Evolutionary conservation across 2,329 filamentous ascomycete species (phyloP), one percentile per base, ranked within the genome.

Genomic region (Thyridium curvatum): DNA sequence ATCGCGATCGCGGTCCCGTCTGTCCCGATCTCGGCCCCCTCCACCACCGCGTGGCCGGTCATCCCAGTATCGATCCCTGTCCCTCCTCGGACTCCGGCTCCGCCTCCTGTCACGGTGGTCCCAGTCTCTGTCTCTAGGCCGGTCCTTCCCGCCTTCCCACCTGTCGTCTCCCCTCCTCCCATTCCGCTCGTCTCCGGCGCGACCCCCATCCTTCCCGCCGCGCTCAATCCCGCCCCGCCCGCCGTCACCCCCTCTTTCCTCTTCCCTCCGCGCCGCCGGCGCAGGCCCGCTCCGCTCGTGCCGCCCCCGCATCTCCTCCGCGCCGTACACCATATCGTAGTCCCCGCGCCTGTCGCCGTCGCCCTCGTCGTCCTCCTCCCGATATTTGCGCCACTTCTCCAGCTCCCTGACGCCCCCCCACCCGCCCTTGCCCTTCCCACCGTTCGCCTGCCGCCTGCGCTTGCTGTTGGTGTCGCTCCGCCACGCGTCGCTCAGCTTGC

Each of bases 371-470:
- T 72, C 68, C 29, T 82, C 74, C n/a, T 79, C 77, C 44, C 87
- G 77, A 57, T 97, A 98, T 52, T 97, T 93, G 41, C 85, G 79
- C 64, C 86, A 85, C 71, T 89, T 93, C 65, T 97, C 90, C 42
- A 98, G 68, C 46, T 84, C 83, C 41, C 82, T 79, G 26, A 97
- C 86, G 41, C 93, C 93, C 48, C 93, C 93, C 68, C 94, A 98
- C 7, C 93, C 93, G 38, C 87, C 88, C 26, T 71, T 71, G 14
- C 63, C 63, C 3, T 66, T 60, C 56, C 71, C 60, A 54, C 71
- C 60, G 60, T 74, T 52, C 3, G 54, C 58, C 15, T 51, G 52
- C 61, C 68, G 66, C 61, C 68, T 65, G 34, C 91, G 77, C 66
- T 94, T 96, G 31, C 74, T 77, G 54, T 94, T 94, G 15, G 90